phyloP scores from a whole-genome alignment of 2,329 filamentous ascomycete species.

The Gnomoniopsis sp. region DNA sequence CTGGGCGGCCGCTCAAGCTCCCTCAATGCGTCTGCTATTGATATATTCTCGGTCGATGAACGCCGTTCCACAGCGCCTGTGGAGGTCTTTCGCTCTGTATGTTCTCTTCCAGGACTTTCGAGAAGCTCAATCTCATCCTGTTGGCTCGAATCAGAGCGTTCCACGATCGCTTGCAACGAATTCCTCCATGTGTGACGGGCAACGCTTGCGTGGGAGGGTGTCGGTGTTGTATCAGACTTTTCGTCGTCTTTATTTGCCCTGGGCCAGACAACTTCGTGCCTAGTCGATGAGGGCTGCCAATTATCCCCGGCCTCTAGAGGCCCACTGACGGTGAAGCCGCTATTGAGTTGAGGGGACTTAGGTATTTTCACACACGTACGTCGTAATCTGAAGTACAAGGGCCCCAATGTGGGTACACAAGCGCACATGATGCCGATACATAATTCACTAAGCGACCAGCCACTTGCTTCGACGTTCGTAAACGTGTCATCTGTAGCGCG shows the following conservation, averaged over 20 bases:
- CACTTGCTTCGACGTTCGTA: constrained; percentile 1
- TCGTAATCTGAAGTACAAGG: not conserved
- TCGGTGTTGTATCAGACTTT: no score
- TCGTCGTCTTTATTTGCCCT: no score
- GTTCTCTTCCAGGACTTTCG: not conserved
- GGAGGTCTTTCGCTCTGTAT: not conserved
- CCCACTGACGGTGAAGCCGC: no score
- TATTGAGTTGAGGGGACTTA: no score
- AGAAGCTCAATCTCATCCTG: not conserved
- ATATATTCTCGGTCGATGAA: not conserved
- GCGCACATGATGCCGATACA: constrained; percentile 3
- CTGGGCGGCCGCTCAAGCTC: no score
- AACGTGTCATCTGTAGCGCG: not conserved
- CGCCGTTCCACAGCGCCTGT: not conserved
- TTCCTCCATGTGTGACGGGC: no score
- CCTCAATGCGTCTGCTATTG: no score
- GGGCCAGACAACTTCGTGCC: no score
- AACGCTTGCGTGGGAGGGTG: no score
- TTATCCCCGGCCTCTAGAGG: no score
- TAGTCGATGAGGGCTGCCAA: no score
- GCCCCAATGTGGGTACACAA: not conserved
- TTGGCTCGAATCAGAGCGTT: not conserved
- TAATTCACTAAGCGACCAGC: not conserved
- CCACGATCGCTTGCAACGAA: not conserved
- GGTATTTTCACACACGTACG: no score